A percentile compares a stretch with the other conserved stretches of the same genome.
Evolutionary conservation across 768 basidiomycete genomes (phyloP).

Genomic region (Boletales sp.): DNA sequence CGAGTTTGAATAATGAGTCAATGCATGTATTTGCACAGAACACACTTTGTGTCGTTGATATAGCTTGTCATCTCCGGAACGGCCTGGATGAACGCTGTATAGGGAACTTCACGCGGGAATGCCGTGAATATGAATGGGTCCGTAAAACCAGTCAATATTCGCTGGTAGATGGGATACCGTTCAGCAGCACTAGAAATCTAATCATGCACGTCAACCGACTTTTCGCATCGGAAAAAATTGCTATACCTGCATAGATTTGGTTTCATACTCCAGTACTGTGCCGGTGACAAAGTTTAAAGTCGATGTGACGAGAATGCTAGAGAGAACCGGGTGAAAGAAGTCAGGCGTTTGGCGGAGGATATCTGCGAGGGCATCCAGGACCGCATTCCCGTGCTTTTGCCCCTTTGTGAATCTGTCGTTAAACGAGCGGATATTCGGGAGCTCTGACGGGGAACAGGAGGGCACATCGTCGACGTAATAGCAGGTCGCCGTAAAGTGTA

Average conservation of each 20-base stretch:
- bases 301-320: not conserved
- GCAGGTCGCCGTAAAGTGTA: not conserved
- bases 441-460: not conserved
- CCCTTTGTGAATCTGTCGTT: not conserved
- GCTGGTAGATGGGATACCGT: conserved; percentile 18
- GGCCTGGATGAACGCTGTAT: conserved; percentile 30
- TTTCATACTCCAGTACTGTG: not conserved
- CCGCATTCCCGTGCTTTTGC: not conserved
- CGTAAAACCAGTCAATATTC: conserved; percentile 25
- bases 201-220: not conserved
- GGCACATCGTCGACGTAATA: not conserved
- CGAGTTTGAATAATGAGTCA: no score
- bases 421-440: not conserved
- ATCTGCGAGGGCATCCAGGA: not conserved
- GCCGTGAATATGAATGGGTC: conserved; percentile 32
- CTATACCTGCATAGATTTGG: not conserved
- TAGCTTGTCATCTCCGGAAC: conserved; percentile 26
- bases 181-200: conserved; percentile 11
- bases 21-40: not conserved
- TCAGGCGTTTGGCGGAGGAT: not conserved
- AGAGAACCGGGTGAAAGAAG: not conserved
- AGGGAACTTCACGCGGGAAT: conserved; percentile 31
- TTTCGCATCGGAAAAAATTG: not conserved
- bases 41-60: conserved; percentile 33
- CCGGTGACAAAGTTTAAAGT: not conserved